Base-by-base conservation (phyloP, 1,284 basidiomycete genomes). In the Schizopora paradoxa region DNA sequence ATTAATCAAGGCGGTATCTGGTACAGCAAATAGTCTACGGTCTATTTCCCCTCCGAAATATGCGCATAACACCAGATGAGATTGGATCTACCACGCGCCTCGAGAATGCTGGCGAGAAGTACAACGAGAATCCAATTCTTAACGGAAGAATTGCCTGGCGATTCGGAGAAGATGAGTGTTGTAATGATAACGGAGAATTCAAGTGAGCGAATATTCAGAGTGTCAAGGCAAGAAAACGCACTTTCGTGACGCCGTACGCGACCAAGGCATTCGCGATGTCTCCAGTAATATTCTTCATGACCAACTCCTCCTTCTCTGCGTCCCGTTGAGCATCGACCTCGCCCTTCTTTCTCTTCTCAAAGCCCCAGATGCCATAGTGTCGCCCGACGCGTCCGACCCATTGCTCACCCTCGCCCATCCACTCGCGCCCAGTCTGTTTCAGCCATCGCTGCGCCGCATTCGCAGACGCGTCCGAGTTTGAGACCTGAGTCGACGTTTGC, bases 231-330 rank as follows among this genome's bases (percentile, higher is more conserved):
- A 13, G 19, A 5, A 10, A 7, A 34, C 4, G 35, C 58, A 87
- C 91, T 76, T 94, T 97, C 49, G 86, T 86, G 5, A 79, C 67
- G 1, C 82, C 82, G 61, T 95, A 97, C 0, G 92, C 91, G 16
- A 91, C 72, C 0, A 92, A 77, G 0, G 82, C 81, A 56, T 89
- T 86, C 7, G 82, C 81, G 5, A 86, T 74, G 59, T 87, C 84
- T 5, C 82, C 82, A 6, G 76, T 80, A 31, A 86, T 61, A 48
- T 57, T 61, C 11, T 55, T 53, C 10, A 63, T 57, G 8, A 56
- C 51, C 41, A 27, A 36, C 37, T 23, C 50, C 52, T 52, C 54
- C 21, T 55, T 51, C 27, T 54, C 55, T 37, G 54, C 55, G 40
- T 47, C 42, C 19, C 6, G 28, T n/a, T 23, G 39, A 33, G 10